phyloP scores from a whole-genome alignment of 23 red algal genomes.

The Gracilaria domingensis region DNA sequence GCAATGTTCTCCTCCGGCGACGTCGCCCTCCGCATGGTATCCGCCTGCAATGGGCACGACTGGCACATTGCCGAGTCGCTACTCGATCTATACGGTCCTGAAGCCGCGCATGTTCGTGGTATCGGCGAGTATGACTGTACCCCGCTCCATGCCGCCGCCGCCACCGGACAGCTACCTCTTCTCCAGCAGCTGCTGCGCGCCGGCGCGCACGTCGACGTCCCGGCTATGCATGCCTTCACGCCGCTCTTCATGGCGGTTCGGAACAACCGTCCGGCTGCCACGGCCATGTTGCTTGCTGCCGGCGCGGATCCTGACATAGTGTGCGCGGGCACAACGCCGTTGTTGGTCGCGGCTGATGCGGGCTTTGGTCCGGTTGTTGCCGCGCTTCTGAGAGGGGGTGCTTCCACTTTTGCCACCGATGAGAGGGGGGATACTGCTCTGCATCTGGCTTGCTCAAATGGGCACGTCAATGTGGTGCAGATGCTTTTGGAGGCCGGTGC shows the following conservation, averaged over 20 bases:
- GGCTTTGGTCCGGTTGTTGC: slow-evolving; percentile 22
- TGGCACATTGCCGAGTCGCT: slow-evolving; percentile 67
- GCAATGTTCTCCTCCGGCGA: slow-evolving; percentile 22
- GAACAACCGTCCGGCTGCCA: slow-evolving; percentile 33
- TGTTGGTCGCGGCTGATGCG: slow-evolving; percentile 39
- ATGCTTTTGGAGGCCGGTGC: slow-evolving; percentile 49
- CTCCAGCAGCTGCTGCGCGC: slow-evolving; percentile 32
- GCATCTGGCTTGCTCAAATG: slow-evolving; percentile 39
- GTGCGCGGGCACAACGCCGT: slow-evolving; percentile 17
- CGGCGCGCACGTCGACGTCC: slow-evolving; percentile 35
- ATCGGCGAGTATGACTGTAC: slow-evolving; percentile 62
- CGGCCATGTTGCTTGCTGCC: slow-evolving; percentile 18
- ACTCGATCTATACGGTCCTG: slow-evolving; percentile 39
- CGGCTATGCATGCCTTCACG: slow-evolving; percentile 32
- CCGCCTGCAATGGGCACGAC: slow-evolving; percentile 43
- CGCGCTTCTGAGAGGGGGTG: slow-evolving; percentile 22
- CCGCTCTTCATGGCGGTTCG: slow-evolving; percentile 52
- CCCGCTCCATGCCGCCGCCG: slow-evolving; percentile 62
- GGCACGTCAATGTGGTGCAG: slow-evolving; percentile 9
- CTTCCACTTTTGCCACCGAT: slow-evolving; percentile 12
- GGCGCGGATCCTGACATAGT: slow-evolving; percentile 49
- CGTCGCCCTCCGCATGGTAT: slow-evolving; percentile 40
- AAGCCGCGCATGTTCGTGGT: slow-evolving; percentile 37
- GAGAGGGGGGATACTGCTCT: slow-evolving; percentile 21
- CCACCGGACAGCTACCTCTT: slow-evolving; percentile 39